Conservation (phyloP, 805 yeast genomes). For the Lachancea thermotolerans region DNA sequence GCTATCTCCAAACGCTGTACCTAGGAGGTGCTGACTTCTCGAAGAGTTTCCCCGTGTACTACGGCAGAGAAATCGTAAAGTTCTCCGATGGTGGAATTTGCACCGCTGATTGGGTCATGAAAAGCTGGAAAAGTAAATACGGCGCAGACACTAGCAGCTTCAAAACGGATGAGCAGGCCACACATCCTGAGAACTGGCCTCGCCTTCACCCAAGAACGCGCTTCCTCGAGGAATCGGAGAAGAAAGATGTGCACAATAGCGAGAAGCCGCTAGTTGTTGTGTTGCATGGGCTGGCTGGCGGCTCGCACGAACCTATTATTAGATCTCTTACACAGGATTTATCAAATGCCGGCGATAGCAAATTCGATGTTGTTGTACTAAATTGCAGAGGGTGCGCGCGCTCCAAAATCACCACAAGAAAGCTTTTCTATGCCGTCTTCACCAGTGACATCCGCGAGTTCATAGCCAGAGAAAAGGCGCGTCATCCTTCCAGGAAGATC, state of each 20-base stretch:
- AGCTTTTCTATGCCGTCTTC: conserved; percentile 58
- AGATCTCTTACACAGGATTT: conserved; percentile 46
- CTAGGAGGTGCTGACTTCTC: conserved; percentile 50
- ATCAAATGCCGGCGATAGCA: conserved; percentile 32
- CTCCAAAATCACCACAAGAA: conserved; percentile 63
- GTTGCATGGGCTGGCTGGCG: conserved; percentile 72
- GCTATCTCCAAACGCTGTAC: conserved; percentile 71
- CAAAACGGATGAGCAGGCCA: conserved; percentile 33
- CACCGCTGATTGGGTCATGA: conserved; percentile 63
- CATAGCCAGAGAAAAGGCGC: conserved; percentile 41
- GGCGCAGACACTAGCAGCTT: conserved; percentile 18
- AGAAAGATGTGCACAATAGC: conserved; percentile 29
- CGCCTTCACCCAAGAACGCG: conserved; percentile 64
- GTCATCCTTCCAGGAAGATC: conserved; percentile 58
- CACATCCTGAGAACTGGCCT: conserved; percentile 47
- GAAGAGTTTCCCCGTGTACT: conserved; percentile 51
- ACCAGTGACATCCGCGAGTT: conserved; percentile 63
- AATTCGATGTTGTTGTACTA: conserved; percentile 54
- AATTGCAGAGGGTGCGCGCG: conserved; percentile 75
- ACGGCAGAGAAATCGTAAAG: conserved; percentile 61
- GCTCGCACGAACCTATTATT: conserved; percentile 69
- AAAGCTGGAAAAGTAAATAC: conserved; percentile 21
- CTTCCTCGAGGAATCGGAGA: conserved; percentile 44
- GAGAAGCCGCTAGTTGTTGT: conserved; percentile 53
- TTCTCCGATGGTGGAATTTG: conserved; percentile 64